Percentiles rank a stretch among this genome's conserved stretches.
phyloP scores from a whole-genome alignment of 139 green algal species.

The Coccomyxa sp. region DNA sequence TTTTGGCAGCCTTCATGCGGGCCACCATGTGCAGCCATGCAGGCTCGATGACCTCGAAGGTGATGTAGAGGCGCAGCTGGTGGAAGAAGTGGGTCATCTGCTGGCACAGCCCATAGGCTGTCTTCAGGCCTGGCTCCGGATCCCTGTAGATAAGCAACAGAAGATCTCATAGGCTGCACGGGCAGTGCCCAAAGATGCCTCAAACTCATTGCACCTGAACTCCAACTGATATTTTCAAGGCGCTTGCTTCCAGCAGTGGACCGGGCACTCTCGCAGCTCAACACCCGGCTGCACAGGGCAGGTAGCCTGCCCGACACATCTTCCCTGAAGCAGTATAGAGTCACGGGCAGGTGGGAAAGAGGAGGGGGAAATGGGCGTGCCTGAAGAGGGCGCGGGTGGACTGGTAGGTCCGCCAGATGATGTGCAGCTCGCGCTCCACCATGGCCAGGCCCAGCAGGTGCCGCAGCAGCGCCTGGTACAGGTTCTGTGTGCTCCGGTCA shows the following conservation, averaged over 20 bases:
- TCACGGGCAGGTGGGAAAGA: background rate
- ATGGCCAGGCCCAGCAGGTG: conserved; percentile 83
- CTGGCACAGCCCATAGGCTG: conserved; percentile 57
- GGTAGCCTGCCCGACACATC: no score
- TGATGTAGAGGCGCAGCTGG: conserved; percentile 78
- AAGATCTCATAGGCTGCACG: no score
- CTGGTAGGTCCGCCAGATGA: conserved; percentile 57
- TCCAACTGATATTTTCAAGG: no score
- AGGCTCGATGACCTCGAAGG: conserved; percentile 81
- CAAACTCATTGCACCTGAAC: no score
- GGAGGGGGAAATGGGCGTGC: background rate
- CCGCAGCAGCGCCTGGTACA: conserved; percentile 89
- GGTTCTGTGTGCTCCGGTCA: conserved; percentile 55
- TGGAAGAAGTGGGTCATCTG: conserved; percentile 70
- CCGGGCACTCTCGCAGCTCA: no score
- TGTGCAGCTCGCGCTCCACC: conserved; percentile 71
- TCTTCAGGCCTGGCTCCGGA: conserved; percentile 23
- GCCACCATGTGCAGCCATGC: conserved; percentile 56
- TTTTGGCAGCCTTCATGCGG: conserved; percentile 31
- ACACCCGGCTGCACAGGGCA: no score
- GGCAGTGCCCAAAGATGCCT: no score
- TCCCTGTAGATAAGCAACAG: conserved; percentile 4
- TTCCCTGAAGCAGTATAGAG: no score
- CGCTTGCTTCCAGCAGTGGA: no score
- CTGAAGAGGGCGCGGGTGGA: conserved; percentile 32